These are phyloP conservation scores for Phytophthora sansomeana DNA, from an alignment of 352 stramenopile genomes.

Conservation along the genomic window DNA sequence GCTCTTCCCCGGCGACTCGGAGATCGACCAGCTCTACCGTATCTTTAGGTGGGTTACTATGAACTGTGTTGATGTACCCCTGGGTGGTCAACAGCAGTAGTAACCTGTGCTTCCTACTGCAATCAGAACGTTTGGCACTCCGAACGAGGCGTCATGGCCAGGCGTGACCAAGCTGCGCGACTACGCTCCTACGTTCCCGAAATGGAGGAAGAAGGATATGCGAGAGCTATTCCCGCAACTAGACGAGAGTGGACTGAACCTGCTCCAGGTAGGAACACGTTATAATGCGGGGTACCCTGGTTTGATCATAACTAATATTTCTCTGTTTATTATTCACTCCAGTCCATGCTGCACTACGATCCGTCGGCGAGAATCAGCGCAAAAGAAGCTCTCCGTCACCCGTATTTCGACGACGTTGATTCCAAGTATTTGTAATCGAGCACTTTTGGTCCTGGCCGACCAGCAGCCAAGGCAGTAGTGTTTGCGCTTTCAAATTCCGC, in stretches of 20 bases:
- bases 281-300: too few relatives aligned
- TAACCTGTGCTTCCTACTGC: constrained; percentile 4
- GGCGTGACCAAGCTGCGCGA: constrained; percentile 97
- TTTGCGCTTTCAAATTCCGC: constrained; percentile 13
- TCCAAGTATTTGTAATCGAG: constrained; percentile 67
- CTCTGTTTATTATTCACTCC: neutral
- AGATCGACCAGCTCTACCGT: constrained; percentile 90
- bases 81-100: neutral
- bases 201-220: constrained; percentile 94
- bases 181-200: constrained; percentile 96
- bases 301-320: constrained; percentile 5
- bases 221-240: constrained; percentile 68
- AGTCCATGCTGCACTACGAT: constrained; percentile 84
- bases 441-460: neutral
- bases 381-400: constrained; percentile 84
- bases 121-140: constrained; percentile 93
- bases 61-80: neutral
- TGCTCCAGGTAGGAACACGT: constrained; percentile 56
- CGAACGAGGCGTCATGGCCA: constrained; percentile 96
- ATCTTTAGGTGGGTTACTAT: constrained; percentile 70
- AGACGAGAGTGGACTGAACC: constrained; percentile 59
- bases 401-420: constrained; percentile 88
- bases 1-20: constrained; percentile 84
- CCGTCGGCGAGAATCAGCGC: constrained; percentile 75
- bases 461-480: constrained; percentile 3